Base-by-base conservation (phyloP, 1,139 yeast species). In the Saccharomyces hybrid region DNA sequence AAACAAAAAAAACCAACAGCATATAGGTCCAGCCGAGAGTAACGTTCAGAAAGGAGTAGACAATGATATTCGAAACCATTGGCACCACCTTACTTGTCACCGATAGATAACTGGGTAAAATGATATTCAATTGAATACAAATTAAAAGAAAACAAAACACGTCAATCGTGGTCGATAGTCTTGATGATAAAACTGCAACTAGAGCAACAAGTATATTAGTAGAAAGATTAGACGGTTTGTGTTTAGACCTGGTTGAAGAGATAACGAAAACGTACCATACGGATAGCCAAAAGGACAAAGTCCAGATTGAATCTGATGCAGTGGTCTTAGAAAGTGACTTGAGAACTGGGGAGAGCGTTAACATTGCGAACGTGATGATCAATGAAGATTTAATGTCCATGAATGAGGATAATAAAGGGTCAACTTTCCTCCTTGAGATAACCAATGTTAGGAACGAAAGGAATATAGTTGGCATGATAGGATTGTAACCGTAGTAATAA, bases 221-320 rank as follows among this genome's bases (percentile, higher is more conserved):
- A 0, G 96, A 84, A 12, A 90, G 67, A 56, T 88, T 86, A 0
- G 93, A 71, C 54, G 70, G 63, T 19, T 55, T 57, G 26, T 54
- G 53, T n/a, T 52, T 52, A 31, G 42, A 42, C 11, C 52, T 54
- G 14, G 28, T 47, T 14, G 53, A 51, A 2, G 52, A 50, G 49
- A 52, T 28, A 52, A 62, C 57, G 58, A 72, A 77, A 58, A 88
- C 73, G 63, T 88, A 88, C 48, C 83, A 75, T 7, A 88, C 61
- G 44, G 88, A 83, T 27, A 93, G 75, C 81, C 96, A 84, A 53
- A 86, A 82, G 3, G 96, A 82, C 6, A 93, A 72, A 0, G 96
- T 90, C 98, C 99, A 93, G 59, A 95, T 89, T 16, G 97, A 89
- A 71, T 93, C 98, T 0, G 95, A 86, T 0, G 97, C 82, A 0